Evolutionary conservation across 306 rosid genomes (phyloP), one percentile per base, ranked within the genome.

Genomic region (Aeschynomene evenia): DNA sequence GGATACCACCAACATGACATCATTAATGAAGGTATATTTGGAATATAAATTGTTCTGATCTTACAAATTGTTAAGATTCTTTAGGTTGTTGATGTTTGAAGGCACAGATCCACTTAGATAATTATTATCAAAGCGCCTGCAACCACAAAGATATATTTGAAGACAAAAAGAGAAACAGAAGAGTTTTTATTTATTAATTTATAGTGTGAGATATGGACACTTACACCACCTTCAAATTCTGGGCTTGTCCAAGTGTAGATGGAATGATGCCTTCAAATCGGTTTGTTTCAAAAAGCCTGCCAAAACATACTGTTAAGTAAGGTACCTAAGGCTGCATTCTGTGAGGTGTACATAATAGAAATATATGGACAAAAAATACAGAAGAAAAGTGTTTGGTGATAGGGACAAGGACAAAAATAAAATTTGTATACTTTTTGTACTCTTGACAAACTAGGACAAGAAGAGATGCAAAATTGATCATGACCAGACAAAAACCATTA

Each of bases 221-320:
- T 91, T 71, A 91, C 96, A 91, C 67, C 73, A 85, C 82, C 77
- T 61, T 77, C 63, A 86, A 71, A 53, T 19, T 11, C 67, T 42
- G 29, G 66, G 85, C 88, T 28, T 68, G 85, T 71, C 85, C 89
- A 58, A 88, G 73, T 23, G 89, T 85, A 23, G 76, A 63, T 48
- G 92, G 97, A 51, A 91, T 85, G 57, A 18, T 58, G 12, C 97
- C 92, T 9, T 4, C 71, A 28, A 91, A 71, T 11, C 39, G 0
- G 74, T 91, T 91, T 13, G 9, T 10, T 26, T 88, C 92, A 6
- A 88, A 82, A 66, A 90, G 85, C 78, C 92, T 91, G 96, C 77
- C 20, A 4, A 28, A 28, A 45, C 31, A 28, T 28, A 28, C 5
- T 3, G 5, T 28, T 28, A 3, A 28, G 31, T 28, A 3, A 28